These are phyloP conservation scores for Pleurotus citrinopileatus DNA, from an alignment of 768 basidiomycete genomes.

Conservation along the genomic window DNA sequence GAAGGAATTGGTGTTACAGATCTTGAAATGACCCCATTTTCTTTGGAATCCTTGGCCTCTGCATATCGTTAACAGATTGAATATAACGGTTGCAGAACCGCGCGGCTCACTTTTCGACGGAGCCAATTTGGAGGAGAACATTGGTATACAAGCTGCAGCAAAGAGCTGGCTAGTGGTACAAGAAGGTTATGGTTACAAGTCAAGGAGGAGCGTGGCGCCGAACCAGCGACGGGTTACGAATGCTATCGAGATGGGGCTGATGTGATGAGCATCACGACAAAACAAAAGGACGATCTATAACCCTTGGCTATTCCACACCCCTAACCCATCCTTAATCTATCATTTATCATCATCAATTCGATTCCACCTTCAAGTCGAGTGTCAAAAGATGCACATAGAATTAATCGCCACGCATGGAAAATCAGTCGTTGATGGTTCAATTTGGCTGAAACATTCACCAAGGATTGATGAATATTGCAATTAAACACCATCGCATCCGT, in stretches of 20 bases:
- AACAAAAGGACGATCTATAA: slow-evolving; percentile 7
- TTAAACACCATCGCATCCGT: no score
- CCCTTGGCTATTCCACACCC: background rate
- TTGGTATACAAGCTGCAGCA: slow-evolving; percentile 15
- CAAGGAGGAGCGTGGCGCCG: slow-evolving; percentile 27
- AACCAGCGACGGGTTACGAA: slow-evolving; percentile 7
- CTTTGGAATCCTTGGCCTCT: slow-evolving; percentile 71
- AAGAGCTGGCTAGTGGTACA: slow-evolving; percentile 18
- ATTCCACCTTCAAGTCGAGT: background rate
- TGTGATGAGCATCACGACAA: slow-evolving; percentile 6
- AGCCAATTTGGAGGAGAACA: slow-evolving; percentile 59
- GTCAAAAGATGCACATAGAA: background rate
- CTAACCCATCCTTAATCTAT: background rate
- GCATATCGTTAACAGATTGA: slow-evolving; percentile 10
- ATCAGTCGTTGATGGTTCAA: background rate
- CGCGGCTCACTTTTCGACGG: slow-evolving; percentile 28
- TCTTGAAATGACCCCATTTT: slow-evolving; percentile 69
- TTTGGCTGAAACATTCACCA: background rate
- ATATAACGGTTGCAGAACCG: slow-evolving; percentile 3
- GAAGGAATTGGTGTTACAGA: slow-evolving; percentile 83
- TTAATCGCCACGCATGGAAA: background rate
- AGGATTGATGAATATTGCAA: background rate
- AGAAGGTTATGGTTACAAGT: slow-evolving; percentile 14
- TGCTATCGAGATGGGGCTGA: slow-evolving; percentile 8
- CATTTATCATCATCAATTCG: background rate